Conservation (phyloP, 2,329 filamentous ascomycete species). For the Pseudogymnoascus sp. region DNA sequence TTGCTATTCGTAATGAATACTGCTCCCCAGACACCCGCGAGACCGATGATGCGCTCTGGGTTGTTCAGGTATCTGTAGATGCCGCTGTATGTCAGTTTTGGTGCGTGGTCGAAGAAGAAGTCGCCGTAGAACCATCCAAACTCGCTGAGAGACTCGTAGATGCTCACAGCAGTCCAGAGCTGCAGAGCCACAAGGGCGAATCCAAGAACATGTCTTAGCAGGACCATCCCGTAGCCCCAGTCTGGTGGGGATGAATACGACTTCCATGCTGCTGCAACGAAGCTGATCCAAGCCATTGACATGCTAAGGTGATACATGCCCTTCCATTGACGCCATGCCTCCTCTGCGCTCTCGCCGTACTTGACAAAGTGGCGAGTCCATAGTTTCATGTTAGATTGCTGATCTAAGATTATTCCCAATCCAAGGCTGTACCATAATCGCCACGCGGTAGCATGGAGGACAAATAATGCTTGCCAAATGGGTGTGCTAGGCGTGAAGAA, state of each 20-base stretch:
- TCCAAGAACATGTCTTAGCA: constrained; percentile 82
- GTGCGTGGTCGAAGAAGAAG: constrained; percentile 89
- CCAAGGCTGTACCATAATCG: constrained; percentile 88
- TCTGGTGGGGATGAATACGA: constrained; percentile 83
- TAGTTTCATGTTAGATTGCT: constrained; percentile 81
- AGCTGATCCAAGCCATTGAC: constrained; percentile 80
- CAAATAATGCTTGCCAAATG: constrained; percentile 68
- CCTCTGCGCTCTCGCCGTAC: constrained; percentile 79
- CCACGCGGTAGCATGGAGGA: constrained; percentile 72
- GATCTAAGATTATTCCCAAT: constrained; percentile 73
- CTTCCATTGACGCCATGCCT: constrained; percentile 98
- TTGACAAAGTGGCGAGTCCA: constrained; percentile 98
- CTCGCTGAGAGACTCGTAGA: constrained; percentile 91
- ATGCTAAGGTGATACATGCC: constrained; percentile 89
- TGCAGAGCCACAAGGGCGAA: constrained; percentile 74
- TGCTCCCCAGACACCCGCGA: constrained; percentile 91
- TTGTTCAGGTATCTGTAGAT: constrained; percentile 99
- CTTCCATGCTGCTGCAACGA: constrained; percentile 89
- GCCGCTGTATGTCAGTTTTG: constrained; percentile 87
- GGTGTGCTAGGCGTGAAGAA: constrained; percentile 69
- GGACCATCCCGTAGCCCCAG: constrained; percentile 77
- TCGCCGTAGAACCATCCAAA: constrained; percentile 99
- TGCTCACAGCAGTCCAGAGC: constrained; percentile 84
- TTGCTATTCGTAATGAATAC: constrained; percentile 88
- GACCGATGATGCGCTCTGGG: constrained; percentile 85